These are phyloP conservation scores for Dothideomycetes sp. DNA, from an alignment of 2,329 filamentous ascomycete species.

Conservation along the genomic window DNA sequence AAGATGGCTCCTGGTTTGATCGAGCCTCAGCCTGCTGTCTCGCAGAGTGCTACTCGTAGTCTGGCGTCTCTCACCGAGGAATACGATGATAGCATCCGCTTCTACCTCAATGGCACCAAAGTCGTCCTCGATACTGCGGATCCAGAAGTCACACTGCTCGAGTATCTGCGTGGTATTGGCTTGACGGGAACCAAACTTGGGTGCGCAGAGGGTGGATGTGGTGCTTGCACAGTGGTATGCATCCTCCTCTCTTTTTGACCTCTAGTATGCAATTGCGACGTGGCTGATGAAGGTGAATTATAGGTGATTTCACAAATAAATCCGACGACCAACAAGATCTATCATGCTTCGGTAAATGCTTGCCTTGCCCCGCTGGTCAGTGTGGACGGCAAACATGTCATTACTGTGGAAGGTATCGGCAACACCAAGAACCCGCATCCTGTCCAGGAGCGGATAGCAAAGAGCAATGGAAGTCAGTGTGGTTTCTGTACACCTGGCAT, in stretches of 20 bases:
- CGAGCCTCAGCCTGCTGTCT: slow-evolving; percentile 33
- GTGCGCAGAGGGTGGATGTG: slow-evolving; percentile 92
- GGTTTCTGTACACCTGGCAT: slow-evolving; percentile 96
- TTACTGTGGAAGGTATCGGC: slow-evolving; percentile 94
- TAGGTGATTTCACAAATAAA: slow-evolving; percentile 91
- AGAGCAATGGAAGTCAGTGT: slow-evolving; percentile 85
- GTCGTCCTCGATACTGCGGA: slow-evolving; percentile 79
- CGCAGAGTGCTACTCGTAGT: slow-evolving; percentile 31
- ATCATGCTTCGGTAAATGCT: slow-evolving; percentile 94
- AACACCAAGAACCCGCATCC: slow-evolving; percentile 79
- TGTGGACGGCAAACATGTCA: slow-evolving; percentile 94
- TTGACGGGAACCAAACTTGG: slow-evolving; percentile 93
- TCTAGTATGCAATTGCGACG: no score
- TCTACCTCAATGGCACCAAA: slow-evolving; percentile 90
- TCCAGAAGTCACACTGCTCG: slow-evolving; percentile 81
- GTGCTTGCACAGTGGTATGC: slow-evolving; percentile 92
- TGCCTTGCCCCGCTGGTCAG: slow-evolving; percentile 88
- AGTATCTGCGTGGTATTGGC: slow-evolving; percentile 86
- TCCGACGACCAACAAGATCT: slow-evolving; percentile 81
- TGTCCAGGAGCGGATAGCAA: slow-evolving; percentile 80
- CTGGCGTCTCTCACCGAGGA: slow-evolving; percentile 56
- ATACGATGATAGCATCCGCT: slow-evolving; percentile 80
- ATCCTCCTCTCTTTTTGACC: no score
- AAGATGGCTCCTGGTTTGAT: slow-evolving; percentile 49
- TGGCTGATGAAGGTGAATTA: no score